Conservation (phyloP, 768 basidiomycete species). For the Auriscalpium vulgare region DNA sequence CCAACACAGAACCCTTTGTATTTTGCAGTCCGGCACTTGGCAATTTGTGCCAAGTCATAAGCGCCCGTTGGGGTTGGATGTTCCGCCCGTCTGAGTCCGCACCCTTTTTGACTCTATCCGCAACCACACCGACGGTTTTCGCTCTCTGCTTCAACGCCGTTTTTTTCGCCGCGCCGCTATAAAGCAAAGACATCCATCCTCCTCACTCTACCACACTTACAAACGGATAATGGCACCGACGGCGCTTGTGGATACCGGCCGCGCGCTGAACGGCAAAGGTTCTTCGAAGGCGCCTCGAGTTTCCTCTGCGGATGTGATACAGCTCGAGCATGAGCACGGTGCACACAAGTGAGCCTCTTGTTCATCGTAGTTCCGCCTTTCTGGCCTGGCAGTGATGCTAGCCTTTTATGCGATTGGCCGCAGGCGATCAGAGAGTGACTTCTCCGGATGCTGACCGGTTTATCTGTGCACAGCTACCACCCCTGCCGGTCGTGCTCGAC, state of each 20-base stretch:
- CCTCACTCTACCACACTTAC: too few relatives aligned
- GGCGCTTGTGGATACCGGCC: background rate
- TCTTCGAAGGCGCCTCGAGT: constrained; percentile 20
- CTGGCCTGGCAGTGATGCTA: background rate
- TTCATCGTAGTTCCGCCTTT: background rate
- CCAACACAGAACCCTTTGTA: too few relatives aligned
- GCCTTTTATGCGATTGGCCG: background rate
- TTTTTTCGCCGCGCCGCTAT: too few relatives aligned
- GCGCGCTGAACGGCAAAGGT: too few relatives aligned
- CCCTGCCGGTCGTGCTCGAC: constrained; percentile 95
- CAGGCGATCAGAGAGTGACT: background rate
- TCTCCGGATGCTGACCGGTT: background rate
- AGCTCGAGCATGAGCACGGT: constrained; percentile 72
- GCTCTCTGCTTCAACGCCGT: too few relatives aligned
- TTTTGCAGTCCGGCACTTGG: too few relatives aligned
- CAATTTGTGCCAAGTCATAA: too few relatives aligned
- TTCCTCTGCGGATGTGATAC: constrained; percentile 65
- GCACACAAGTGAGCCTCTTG: constrained; percentile 74
- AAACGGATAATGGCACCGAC: background rate
- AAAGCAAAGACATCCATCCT: too few relatives aligned
- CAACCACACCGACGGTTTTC: too few relatives aligned
- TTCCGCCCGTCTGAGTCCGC: too few relatives aligned
- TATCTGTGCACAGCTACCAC: constrained; percentile 73
- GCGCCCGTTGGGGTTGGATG: too few relatives aligned
- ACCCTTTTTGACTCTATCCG: too few relatives aligned